These are phyloP conservation scores for Cyberlindnera xishuangbannaensis DNA, from an alignment of 805 yeast species.

Conservation along the genomic window DNA sequence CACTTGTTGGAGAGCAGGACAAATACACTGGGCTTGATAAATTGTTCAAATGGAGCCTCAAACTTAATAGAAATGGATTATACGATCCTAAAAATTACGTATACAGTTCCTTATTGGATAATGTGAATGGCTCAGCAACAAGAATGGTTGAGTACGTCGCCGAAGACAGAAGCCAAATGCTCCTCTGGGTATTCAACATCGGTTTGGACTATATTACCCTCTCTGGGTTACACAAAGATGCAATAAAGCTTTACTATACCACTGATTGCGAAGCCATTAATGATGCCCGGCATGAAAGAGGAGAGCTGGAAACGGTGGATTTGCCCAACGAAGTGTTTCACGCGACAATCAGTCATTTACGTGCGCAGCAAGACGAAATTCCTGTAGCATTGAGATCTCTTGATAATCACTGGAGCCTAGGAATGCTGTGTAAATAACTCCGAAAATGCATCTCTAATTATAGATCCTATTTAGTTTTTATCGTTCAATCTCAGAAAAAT, in stretches of 20 bases:
- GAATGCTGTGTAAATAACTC: neutral
- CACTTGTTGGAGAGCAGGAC: constrained; percentile 36
- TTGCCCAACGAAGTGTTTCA: constrained; percentile 29
- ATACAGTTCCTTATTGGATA: constrained; percentile 35
- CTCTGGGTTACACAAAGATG: constrained; percentile 14
- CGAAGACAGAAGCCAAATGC: constrained; percentile 13
- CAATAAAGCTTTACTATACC: constrained; percentile 43
- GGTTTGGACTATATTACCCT: constrained; percentile 27
- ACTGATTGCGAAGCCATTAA: constrained; percentile 25
- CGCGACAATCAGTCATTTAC: constrained; percentile 27
- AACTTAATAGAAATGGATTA: constrained; percentile 27
- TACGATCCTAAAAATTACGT: constrained; percentile 34
- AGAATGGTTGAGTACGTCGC: constrained; percentile 29
- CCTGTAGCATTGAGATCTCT: constrained; percentile 27
- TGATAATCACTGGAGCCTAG: constrained; percentile 20
- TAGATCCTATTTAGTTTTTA: too few species aligned
- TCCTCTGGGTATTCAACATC: constrained; percentile 48
- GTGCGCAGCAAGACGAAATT: constrained; percentile 24
- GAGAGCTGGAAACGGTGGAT: constrained; percentile 36
- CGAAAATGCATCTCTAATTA: neutral
- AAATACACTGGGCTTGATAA: constrained; percentile 28
- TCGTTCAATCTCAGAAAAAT: neutral
- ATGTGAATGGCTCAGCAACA: constrained; percentile 37
- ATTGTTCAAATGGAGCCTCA: constrained; percentile 54
- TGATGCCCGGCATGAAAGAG: constrained; percentile 26